phyloP scores from a whole-genome alignment of 805 yeast genomes.

The Osmozyma mogii region DNA sequence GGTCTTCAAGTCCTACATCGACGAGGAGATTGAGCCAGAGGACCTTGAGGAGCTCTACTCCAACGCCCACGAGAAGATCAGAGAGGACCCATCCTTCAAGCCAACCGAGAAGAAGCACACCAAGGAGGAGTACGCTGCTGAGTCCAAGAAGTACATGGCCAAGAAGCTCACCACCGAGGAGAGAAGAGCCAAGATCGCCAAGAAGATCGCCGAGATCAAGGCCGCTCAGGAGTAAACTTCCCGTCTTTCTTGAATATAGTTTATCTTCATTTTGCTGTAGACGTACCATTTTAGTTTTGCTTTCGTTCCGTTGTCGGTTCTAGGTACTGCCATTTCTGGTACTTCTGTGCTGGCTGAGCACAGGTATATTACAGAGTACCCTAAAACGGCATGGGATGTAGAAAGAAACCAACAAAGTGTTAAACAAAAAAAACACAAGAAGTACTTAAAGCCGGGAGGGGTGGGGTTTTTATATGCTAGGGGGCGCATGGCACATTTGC shows the following conservation, averaged over 20 bases:
- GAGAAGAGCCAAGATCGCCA: slow-evolving; percentile 82
- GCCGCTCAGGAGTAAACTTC: slow-evolving; percentile 25
- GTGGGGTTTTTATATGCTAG: too few species aligned
- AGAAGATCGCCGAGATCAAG: slow-evolving; percentile 90
- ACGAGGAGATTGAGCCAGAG: slow-evolving; percentile 96
- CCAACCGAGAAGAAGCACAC: slow-evolving; percentile 88
- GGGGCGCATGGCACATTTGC: too few species aligned
- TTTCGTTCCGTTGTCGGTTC: too few species aligned
- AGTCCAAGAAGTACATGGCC: slow-evolving; percentile 86
- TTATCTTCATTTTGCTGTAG: background rate
- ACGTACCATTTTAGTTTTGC: too few species aligned
- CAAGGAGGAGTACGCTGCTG: slow-evolving; percentile 97
- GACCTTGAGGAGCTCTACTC: slow-evolving; percentile 91
- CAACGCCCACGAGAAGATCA: slow-evolving; percentile 91
- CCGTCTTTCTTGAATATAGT: background rate
- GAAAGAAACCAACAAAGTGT: too few species aligned
- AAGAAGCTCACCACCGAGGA: slow-evolving; percentile 84
- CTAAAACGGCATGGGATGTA: too few species aligned
- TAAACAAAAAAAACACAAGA: too few species aligned
- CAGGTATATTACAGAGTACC: too few species aligned
- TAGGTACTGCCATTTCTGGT: too few species aligned
- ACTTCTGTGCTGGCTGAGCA: too few species aligned
- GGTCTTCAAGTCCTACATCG: slow-evolving; percentile 93
- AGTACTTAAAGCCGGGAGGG: too few species aligned
- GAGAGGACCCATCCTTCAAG: slow-evolving; percentile 90